A percentile compares a stretch with the other conserved stretches of the same genome.
Conservation (phyloP, 2,329 filamentous ascomycete species). For the Leptographium galeiforme region DNA sequence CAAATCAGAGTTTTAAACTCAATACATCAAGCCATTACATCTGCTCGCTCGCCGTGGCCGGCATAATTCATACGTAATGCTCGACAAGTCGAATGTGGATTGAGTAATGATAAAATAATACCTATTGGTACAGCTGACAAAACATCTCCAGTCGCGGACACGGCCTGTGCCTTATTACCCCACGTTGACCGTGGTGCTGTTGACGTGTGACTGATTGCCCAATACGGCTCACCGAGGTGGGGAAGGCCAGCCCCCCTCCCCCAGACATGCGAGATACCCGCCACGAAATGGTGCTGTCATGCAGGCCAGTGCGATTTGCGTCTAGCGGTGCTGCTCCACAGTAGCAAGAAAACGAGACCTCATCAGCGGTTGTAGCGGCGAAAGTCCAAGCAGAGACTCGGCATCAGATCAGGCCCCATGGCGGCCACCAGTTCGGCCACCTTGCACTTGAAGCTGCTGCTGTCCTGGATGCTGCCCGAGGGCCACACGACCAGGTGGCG, state of each 20-base stretch:
- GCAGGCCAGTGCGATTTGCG: neutral
- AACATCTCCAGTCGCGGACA: no score
- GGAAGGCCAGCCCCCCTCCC: no score
- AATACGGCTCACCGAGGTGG: slow-evolving; percentile 7
- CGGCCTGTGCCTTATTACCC: neutral
- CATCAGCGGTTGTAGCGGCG: slow-evolving; percentile 5
- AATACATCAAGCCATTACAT: no score
- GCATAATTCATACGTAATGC: no score
- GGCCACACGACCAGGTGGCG: slow-evolving; percentile 49
- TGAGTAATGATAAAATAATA: no score
- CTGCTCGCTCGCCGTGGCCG: no score
- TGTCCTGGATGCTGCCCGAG: slow-evolving; percentile 32
- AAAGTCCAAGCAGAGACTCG: slow-evolving; percentile 46
- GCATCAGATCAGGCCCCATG: slow-evolving; percentile 46
- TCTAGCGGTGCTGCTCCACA: neutral
- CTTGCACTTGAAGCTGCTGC: slow-evolving; percentile 41
- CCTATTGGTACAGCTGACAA: no score
- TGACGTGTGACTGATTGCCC: slow-evolving; percentile 11
- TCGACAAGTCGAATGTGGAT: no score
- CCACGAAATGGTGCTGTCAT: no score
- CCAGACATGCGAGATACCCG: no score
- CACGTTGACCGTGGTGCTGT: slow-evolving; percentile 8
- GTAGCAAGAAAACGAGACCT: neutral
- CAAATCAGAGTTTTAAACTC: no score
- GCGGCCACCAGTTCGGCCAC: slow-evolving; percentile 56